phyloP scores from a whole-genome alignment of 208 protist genomes.

The Crithidia bombi region DNA sequence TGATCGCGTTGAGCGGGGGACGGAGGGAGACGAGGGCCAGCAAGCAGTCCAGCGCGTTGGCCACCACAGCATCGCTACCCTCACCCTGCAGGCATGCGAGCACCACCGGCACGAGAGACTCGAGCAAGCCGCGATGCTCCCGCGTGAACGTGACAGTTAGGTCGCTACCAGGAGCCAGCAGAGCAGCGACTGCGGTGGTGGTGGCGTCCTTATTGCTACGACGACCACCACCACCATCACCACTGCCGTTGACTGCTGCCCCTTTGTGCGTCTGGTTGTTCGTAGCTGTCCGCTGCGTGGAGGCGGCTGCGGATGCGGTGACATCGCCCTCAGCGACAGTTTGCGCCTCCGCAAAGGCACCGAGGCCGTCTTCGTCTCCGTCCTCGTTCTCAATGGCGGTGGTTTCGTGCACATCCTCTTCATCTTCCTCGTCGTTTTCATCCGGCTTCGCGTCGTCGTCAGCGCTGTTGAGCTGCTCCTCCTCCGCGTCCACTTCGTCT shows the following conservation, averaged over 20 bases:
- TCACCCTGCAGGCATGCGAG: constrained; percentile 88
- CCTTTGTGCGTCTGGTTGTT: neutral
- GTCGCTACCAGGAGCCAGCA: constrained; percentile 30
- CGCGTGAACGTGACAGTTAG: constrained; percentile 76
- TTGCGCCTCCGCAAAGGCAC: constrained; percentile 62
- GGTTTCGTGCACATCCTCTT: constrained; percentile 20
- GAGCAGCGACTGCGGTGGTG: neutral
- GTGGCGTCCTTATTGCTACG: neutral
- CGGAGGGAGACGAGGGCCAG: constrained; percentile 84
- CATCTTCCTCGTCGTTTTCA: constrained; percentile 25
- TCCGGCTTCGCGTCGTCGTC: constrained; percentile 28
- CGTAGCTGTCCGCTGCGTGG: neutral
- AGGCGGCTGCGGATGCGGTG: neutral
- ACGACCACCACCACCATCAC: neutral
- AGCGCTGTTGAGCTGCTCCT: neutral
- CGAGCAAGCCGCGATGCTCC: constrained; percentile 75
- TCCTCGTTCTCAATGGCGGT: constrained; percentile 25
- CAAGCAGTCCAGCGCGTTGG: constrained; percentile 83
- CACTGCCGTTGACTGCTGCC: neutral
- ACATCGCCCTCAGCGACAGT: constrained; percentile 36
- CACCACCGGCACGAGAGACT: constrained; percentile 76
- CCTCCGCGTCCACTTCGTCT: constrained; percentile 20
- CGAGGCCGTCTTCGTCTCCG: constrained; percentile 67
- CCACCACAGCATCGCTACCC: constrained; percentile 88
- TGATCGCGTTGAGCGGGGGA: constrained; percentile 67